Conservation (phyloP, 768 basidiomycete genomes). For the Boletus pseudopeckii region DNA sequence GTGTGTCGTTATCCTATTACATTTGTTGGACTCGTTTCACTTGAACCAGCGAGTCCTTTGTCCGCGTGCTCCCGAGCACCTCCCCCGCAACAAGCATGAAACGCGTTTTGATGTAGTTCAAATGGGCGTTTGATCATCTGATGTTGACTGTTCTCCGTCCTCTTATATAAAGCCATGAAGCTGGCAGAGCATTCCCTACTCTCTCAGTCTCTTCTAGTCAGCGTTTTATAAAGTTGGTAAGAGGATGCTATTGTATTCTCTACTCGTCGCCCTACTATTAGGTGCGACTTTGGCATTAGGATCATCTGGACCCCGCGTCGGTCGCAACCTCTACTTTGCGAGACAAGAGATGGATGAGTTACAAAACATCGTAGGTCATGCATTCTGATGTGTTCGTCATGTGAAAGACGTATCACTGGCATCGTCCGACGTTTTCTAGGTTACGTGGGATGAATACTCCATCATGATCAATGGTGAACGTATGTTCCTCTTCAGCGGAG, state of each 20-base stretch:
- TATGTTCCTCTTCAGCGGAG: constrained; percentile 56
- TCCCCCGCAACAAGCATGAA: not conserved
- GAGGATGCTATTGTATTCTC: constrained; percentile 9
- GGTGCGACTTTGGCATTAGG: constrained; percentile 7
- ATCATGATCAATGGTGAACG: constrained; percentile 56
- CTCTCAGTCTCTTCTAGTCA: not conserved
- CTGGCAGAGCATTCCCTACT: not conserved
- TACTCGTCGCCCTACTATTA: constrained; percentile 14
- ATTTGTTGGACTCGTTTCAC: not conserved
- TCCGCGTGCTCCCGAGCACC: not conserved
- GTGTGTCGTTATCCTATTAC: not conserved
- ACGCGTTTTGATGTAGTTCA: not conserved
- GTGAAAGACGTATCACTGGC: not conserved
- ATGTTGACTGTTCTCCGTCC: not conserved
- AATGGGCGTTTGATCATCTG: not conserved
- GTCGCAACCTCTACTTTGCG: constrained; percentile 15
- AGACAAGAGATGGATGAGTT: constrained; percentile 13
- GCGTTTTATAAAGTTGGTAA: not conserved
- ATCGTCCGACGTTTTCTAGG: constrained; percentile 18
- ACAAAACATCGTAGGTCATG: constrained; percentile 14
- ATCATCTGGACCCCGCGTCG: constrained; percentile 3
- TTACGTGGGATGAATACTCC: constrained; percentile 61
- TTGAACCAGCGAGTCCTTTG: not conserved
- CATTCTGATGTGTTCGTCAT: not conserved
- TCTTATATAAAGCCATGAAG: not conserved